These are phyloP conservation scores for Lentinula sp. DNA, from an alignment of 768 basidiomycete genomes.

Conservation along the genomic window DNA sequence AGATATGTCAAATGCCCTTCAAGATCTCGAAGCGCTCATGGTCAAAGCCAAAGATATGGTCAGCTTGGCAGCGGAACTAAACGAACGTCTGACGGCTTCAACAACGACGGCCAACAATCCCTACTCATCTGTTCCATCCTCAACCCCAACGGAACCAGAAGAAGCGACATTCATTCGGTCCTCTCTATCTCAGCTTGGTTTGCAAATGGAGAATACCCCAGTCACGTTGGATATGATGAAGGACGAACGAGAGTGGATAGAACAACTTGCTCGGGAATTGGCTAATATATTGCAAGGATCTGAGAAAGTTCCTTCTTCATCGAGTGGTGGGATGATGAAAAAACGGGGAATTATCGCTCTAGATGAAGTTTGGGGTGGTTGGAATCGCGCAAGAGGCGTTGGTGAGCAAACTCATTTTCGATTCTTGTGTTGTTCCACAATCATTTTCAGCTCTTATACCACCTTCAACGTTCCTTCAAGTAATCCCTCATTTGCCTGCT, in stretches of 20 bases:
- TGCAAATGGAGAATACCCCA: constrained; percentile 72
- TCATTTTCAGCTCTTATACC: constrained; percentile 64
- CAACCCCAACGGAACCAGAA: constrained; percentile 54
- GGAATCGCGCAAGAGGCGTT: constrained; percentile 91
- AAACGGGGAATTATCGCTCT: constrained; percentile 76
- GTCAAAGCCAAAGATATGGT: constrained; percentile 92
- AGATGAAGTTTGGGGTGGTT: constrained; percentile 93
- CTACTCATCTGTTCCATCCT: constrained; percentile 22
- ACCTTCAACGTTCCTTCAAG: constrained; percentile 78
- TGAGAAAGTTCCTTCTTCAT: constrained; percentile 11
- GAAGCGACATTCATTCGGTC: constrained; percentile 84
- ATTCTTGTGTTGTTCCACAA: background rate
- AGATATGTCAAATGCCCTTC: constrained; percentile 69
- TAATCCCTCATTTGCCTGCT: constrained; percentile 58
- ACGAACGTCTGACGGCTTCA: constrained; percentile 64
- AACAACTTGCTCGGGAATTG: constrained; percentile 79
- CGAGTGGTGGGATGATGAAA: constrained; percentile 60
- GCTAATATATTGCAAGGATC: constrained; percentile 54
- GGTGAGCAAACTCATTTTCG: constrained; percentile 40
- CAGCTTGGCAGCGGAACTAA: constrained; percentile 80
- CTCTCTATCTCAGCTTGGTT: constrained; percentile 84
- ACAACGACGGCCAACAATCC: constrained; percentile 6
- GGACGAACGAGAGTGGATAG: constrained; percentile 75
- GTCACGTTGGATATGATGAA: constrained; percentile 86
- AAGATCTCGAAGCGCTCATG: constrained; percentile 88